phyloP scores from a whole-genome alignment of 225 moss, liverwort and hornwort species.

The Physcomitrellopsis africana region DNA sequence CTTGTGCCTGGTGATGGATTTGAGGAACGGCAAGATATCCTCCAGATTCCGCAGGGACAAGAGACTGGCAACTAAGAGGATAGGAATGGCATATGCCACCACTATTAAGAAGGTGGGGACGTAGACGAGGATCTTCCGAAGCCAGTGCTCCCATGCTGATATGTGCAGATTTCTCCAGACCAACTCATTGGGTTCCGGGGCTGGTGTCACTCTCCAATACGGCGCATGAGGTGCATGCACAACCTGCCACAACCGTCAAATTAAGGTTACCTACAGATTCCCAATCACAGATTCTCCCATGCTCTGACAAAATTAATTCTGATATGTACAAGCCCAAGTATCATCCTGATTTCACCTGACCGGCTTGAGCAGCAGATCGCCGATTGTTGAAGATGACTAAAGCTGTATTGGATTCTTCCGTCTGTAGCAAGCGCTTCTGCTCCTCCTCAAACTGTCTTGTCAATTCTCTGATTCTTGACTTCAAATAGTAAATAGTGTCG shows the following conservation, averaged over 20 bases:
- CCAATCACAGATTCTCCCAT: background rate
- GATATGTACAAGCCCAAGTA: background rate
- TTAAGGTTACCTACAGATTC: background rate
- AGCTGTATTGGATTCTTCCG: slow-evolving; percentile 58
- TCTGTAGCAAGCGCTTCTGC: slow-evolving; percentile 44
- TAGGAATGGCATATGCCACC: slow-evolving; percentile 59
- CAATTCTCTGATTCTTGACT: slow-evolving; percentile 26
- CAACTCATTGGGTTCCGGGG: slow-evolving; percentile 57
- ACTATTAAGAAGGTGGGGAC: slow-evolving; percentile 50
- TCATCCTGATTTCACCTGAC: slow-evolving; percentile 50
- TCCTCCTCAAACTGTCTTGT: slow-evolving; percentile 53
- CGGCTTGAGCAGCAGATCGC: slow-evolving; percentile 81
- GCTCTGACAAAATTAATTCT: background rate
- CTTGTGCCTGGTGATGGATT: slow-evolving; percentile 32
- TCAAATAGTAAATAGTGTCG: slow-evolving; percentile 49
- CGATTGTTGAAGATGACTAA: slow-evolving; percentile 78
- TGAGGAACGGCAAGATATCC: slow-evolving; percentile 56
- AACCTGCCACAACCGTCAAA: slow-evolving; percentile 39
- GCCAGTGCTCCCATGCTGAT: slow-evolving; percentile 42
- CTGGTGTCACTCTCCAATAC: slow-evolving; percentile 49
- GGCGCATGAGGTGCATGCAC: slow-evolving; percentile 40
- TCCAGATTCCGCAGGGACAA: slow-evolving; percentile 54
- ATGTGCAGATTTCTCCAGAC: slow-evolving; percentile 63
- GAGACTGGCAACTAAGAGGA: slow-evolving; percentile 55
- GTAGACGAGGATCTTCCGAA: slow-evolving; percentile 50